Base-by-base conservation (phyloP, 2,329 filamentous ascomycete species). In the Exserohilum turcica region DNA sequence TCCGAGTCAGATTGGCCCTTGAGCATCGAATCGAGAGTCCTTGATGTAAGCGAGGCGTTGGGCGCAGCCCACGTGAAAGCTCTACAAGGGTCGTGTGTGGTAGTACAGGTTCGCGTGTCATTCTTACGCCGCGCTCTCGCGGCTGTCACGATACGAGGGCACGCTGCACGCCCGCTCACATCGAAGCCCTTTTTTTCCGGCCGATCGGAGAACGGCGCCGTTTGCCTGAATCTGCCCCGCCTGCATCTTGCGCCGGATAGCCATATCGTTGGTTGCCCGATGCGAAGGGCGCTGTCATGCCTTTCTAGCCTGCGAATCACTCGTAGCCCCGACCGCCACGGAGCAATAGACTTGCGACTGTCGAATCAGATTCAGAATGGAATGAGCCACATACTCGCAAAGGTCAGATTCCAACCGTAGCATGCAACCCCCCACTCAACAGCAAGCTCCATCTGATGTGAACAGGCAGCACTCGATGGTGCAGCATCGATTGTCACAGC, bases 41-140 rank as follows among this genome's bases (percentile, higher is more conserved):
- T 38, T 31, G 16, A 37, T 39, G 29, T 48, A 52, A 52, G 43
- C 48, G 36, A 48, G 43, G 43, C 43, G 48, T 52, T 48, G 19
- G 36, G 48, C 48, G 36, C 36, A 52, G 48, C 45, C 48, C 48
- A 47, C 48, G 43, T 48, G 48, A 40, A 43, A 21, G 21, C 16
- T 40, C 47, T 47, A 29, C 45, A 52, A 52, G 43, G 43, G 29
- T 39, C 18, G 16, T 47, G 12, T 19, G 36, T 52, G 29, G 47
- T 49, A 16, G 43, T 21, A 52, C 48, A 18, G 28, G 33, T 13
- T 35, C 35, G 43, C 36, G 28, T 52, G 48, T 52, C 48, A 47
- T 24, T 27, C 18, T 47, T 35, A 52, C 36, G 43, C 43, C 48
- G 45, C 39, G 16, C 29, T 45, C 16, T 21, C 24, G 33, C 24